Percentiles rank a stretch among this genome's conserved stretches.
These are phyloP conservation scores for Iris pallida DNA, from an alignment of 116 monocot species.

Conservation along the genomic window DNA sequence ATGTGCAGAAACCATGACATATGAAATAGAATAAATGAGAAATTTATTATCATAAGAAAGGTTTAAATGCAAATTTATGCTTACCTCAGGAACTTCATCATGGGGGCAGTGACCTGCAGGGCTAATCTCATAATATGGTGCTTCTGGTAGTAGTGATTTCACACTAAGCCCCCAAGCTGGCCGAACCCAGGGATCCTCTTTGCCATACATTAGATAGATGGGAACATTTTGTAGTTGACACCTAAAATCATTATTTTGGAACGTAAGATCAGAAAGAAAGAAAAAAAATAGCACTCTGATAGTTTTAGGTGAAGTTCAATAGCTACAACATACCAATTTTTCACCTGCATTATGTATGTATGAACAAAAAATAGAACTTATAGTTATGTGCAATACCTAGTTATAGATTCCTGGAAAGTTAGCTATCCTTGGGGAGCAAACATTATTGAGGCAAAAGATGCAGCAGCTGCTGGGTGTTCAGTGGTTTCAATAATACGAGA, in stretches of 20 bases:
- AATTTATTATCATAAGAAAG: not conserved
- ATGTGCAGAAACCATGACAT: not conserved
- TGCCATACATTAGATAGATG: conserved; percentile 85
- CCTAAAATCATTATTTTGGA: conserved; percentile 23
- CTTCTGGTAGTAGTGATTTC: conserved; percentile 64
- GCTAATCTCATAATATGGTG: conserved; percentile 83
- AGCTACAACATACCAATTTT: too few relatives aligned
- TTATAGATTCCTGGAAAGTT: conserved; percentile 65
- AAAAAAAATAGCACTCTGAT: not conserved
- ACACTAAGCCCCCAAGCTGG: conserved; percentile 71
- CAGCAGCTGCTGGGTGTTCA: conserved; percentile 86
- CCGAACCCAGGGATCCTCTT: conserved; percentile 88
- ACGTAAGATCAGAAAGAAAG: not conserved
- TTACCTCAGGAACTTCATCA: conserved; percentile 96
- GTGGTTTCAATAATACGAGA: conserved; percentile 67
- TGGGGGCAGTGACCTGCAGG: conserved; percentile 98
- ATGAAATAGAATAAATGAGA: not conserved
- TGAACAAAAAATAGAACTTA: not conserved
- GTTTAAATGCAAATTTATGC: not conserved
- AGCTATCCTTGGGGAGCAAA: conserved; percentile 65
- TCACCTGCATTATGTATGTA: too few relatives aligned
- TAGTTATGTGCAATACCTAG: conserved; percentile 27
- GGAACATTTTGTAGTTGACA: conserved; percentile 54
- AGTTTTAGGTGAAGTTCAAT: too few relatives aligned
- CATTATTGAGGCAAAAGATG: conserved; percentile 92